A percentile compares a stretch with the other conserved stretches of the same genome.
These are phyloP conservation scores for Alternaria novae-zelandiae DNA, from an alignment of 2,329 filamentous ascomycete species.

Conservation along the genomic window DNA sequence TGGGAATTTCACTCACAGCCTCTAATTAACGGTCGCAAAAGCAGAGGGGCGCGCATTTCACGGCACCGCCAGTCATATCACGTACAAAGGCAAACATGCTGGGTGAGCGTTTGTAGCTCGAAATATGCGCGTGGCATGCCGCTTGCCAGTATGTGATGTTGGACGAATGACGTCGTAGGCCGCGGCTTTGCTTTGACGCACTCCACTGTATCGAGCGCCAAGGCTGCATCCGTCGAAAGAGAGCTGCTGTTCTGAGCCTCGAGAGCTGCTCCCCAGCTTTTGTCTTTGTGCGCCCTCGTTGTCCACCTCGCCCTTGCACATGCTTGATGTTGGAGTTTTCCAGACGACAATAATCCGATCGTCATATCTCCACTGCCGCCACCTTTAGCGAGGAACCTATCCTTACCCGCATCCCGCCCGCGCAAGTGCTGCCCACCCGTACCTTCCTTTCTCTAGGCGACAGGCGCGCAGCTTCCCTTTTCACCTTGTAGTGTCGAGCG, in stretches of 20 bases:
- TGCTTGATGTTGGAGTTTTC: slow-evolving; percentile 2
- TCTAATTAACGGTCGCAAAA: not conserved
- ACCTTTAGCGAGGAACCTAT: slow-evolving; percentile 45
- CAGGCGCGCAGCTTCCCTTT: slow-evolving; percentile 27
- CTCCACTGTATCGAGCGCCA: slow-evolving; percentile 10
- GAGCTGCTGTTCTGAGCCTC: slow-evolving; percentile 5
- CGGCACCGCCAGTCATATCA: not conserved
- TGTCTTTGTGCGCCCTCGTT: slow-evolving; percentile 12
- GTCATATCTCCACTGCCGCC: slow-evolving; percentile 38
- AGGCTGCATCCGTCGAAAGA: slow-evolving; percentile 9
- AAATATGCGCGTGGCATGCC: not conserved
- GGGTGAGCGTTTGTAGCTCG: not conserved
- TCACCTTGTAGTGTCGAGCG: slow-evolving; percentile 10
- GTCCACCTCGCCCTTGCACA: not conserved
- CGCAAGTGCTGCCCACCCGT: slow-evolving; percentile 20
- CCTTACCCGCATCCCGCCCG: slow-evolving; percentile 13
- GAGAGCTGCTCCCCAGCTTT: slow-evolving; percentile 6
- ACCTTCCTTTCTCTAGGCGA: slow-evolving; percentile 21
- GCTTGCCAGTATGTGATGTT: not conserved
- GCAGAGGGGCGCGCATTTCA: not conserved
- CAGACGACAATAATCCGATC: slow-evolving; percentile 14
- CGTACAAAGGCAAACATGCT: not conserved
- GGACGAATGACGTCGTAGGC: slow-evolving; percentile 22
- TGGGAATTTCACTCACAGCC: slow-evolving; percentile 6
- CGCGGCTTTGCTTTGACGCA: slow-evolving; percentile 7